These are phyloP conservation scores for Tetradesmus obliquus DNA, from an alignment of 139 green algal species.

Conservation along the genomic window DNA sequence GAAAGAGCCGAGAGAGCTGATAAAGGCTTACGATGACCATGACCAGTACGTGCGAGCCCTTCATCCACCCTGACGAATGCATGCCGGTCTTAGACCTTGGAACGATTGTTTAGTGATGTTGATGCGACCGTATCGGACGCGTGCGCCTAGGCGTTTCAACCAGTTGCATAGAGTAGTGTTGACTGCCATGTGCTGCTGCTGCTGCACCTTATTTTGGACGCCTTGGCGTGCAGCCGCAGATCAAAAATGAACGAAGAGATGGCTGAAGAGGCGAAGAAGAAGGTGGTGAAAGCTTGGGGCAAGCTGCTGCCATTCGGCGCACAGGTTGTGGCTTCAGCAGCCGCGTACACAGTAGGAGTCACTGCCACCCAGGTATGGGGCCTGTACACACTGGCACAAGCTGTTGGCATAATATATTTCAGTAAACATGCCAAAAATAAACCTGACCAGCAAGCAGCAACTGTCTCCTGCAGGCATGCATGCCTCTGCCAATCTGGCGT, in stretches of 20 bases:
- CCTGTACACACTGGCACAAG: not conserved
- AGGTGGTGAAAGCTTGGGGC: conserved; percentile 23
- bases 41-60: not conserved
- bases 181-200: not conserved
- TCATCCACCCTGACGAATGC: not conserved
- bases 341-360: conserved; percentile 39
- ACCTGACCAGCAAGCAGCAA: not conserved
- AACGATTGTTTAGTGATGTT: not conserved
- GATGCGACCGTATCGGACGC: not conserved
- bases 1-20: not conserved
- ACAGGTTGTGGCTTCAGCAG: conserved; percentile 39
- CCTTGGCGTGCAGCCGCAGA: not conserved
- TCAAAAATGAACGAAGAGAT: conserved; percentile 19
- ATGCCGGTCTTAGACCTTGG: not conserved
- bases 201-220: not conserved
- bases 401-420: not conserved
- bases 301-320: conserved; percentile 39
- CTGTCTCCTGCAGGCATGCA: not conserved
- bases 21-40: not conserved
- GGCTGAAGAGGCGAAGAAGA: conserved; percentile 20
- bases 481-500: not conserved
- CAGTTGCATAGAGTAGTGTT: not conserved
- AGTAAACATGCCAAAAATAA: not conserved
- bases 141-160: not conserved
- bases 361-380: conserved; percentile 37